phyloP scores from a whole-genome alignment of 2,329 filamentous ascomycete genomes.

The Zymoseptoria crescenta region DNA sequence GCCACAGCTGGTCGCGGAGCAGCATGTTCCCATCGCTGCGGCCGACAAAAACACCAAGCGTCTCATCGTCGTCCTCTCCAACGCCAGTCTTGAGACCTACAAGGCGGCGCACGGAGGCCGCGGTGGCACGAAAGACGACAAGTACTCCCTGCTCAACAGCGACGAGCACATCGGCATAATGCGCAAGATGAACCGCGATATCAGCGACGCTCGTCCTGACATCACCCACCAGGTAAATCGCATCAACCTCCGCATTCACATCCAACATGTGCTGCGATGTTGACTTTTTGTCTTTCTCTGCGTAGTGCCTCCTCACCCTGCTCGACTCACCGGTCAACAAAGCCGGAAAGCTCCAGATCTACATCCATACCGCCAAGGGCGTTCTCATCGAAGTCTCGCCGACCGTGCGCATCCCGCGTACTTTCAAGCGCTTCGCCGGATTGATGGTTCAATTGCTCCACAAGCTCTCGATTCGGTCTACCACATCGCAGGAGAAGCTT shows the following conservation, averaged over 20 bases:
- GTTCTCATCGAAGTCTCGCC: constrained; percentile 97
- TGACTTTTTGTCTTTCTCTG: constrained; percentile 10
- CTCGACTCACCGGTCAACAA: constrained; percentile 99
- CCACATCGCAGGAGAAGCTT: constrained; percentile 94
- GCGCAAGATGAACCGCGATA: constrained; percentile 98
- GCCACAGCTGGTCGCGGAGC: constrained; percentile 87
- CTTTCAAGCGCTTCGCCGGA: constrained; percentile 97
- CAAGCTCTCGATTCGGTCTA: constrained; percentile 89
- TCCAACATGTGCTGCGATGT: constrained; percentile 16
- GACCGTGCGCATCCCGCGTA: constrained; percentile 94
- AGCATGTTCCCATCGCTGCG: constrained; percentile 73
- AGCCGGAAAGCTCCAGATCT: constrained; percentile 93
- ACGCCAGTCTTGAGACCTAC: constrained; percentile 96
- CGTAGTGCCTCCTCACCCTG: constrained; percentile 87
- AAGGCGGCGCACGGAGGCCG: constrained; percentile 60
- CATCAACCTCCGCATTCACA: constrained; percentile 5
- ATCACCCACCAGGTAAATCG: constrained; percentile 88
- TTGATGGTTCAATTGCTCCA: constrained; percentile 98
- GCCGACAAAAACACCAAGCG: constrained; percentile 86
- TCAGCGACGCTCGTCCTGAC: constrained; percentile 93
- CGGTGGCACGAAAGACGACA: constrained; percentile 62
- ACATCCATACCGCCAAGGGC: constrained; percentile 95
- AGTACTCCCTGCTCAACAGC: constrained; percentile 95
- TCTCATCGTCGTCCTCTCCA: constrained; percentile 90
- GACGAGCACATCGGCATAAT: constrained; percentile 98